Evolutionary conservation across 441 rosid species (phyloP).

Genomic region (Metrosideros polymorpha): DNA sequence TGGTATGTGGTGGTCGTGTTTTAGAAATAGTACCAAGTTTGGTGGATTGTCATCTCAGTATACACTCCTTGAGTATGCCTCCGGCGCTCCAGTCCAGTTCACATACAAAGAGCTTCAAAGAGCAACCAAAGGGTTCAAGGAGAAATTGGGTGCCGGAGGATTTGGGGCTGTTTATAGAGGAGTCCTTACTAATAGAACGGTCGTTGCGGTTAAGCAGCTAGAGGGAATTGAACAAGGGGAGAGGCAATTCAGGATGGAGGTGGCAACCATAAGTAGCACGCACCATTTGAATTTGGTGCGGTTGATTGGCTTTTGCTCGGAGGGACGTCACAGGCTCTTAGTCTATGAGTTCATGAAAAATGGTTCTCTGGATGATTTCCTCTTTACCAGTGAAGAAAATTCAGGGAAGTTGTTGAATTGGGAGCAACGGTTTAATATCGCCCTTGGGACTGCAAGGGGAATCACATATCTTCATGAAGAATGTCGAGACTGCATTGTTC

Average conservation of each 20-base stretch:
- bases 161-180: conserved; percentile 74
- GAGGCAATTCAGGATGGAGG: conserved; percentile 70
- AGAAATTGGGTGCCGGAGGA: conserved; percentile 70
- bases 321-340: conserved; percentile 64
- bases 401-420: conserved; percentile 8
- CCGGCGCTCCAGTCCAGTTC: conserved; percentile 71
- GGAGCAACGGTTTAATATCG: conserved; percentile 6
- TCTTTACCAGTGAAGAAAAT: conserved; percentile 27
- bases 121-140: conserved; percentile 56
- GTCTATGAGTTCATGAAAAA: conserved; percentile 72
- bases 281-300: conserved; percentile 76
- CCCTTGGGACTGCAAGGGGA: conserved; percentile 12
- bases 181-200: conserved; percentile 36
- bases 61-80: conserved; percentile 60
- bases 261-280: conserved; percentile 71
- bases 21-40: conserved; percentile 34
- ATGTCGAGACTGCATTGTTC: conserved; percentile 8
- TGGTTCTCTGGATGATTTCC: conserved; percentile 54
- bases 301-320: conserved; percentile 62
- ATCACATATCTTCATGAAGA: conserved; percentile 9
- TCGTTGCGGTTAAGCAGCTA: conserved; percentile 53
- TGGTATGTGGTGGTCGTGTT: conserved; percentile 59
- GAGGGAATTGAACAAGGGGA: conserved; percentile 81
- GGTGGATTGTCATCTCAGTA: conserved; percentile 43
- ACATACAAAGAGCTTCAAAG: conserved; percentile 47